phyloP scores from a whole-genome alignment of 257 asterid genomes.

The Capsicum rhomboideum region DNA sequence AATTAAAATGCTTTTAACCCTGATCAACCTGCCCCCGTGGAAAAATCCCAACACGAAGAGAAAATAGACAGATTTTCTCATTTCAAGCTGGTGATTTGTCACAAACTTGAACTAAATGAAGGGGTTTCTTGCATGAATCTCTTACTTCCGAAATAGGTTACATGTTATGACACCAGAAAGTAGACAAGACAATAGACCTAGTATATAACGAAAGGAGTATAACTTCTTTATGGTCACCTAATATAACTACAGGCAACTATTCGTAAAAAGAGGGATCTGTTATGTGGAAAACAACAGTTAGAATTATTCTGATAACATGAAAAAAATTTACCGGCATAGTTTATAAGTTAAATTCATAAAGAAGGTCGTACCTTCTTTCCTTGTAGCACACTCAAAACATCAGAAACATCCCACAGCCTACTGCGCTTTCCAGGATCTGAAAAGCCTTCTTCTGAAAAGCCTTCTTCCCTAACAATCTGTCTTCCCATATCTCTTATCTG shows the following conservation, averaged over 20 bases:
- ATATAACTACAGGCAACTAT: background rate
- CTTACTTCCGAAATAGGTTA: background rate
- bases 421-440: conserved; percentile 12
- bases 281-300: background rate
- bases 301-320: background rate
- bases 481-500: conserved; percentile 31
- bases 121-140: background rate
- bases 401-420: conserved; percentile 23
- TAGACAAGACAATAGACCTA: background rate
- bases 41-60: too few relatives aligned
- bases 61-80: background rate
- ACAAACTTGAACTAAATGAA: background rate
- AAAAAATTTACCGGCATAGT: background rate
- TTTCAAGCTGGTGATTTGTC: background rate
- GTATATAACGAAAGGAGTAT: background rate
- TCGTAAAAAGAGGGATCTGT: background rate
- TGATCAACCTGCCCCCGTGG: background rate
- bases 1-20: background rate
- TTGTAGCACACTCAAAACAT: conserved; percentile 14
- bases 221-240: background rate
- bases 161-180: background rate
- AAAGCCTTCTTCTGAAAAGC: background rate
- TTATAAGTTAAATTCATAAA: background rate
- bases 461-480: conserved; percentile 15
- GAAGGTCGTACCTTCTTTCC: conserved; percentile 15